Conservation (phyloP, 495 filamentous ascomycete species). For the Aspergillus mulundensis region DNA sequence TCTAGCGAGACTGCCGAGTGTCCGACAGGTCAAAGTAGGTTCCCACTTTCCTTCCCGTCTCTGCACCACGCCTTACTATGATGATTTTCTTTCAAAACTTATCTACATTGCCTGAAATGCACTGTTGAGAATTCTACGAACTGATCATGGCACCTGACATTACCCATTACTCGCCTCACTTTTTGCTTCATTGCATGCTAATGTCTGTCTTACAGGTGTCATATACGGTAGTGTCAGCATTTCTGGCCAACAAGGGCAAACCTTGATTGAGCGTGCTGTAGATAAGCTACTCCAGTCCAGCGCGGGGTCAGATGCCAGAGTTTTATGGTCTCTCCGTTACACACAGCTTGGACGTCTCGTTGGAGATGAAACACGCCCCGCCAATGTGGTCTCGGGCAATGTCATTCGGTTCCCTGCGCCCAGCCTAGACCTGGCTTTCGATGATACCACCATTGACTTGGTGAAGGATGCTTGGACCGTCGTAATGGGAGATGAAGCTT, state of each 20-base stretch:
- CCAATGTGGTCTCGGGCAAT: slow-evolving; percentile 25
- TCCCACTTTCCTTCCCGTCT: slow-evolving; percentile 9
- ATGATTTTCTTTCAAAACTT: slow-evolving; percentile 77
- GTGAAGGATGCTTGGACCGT: slow-evolving; percentile 62
- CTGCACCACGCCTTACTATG: slow-evolving; percentile 49
- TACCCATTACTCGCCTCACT: slow-evolving; percentile 10
- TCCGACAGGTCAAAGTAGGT: slow-evolving; percentile 82
- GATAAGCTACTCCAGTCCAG: slow-evolving; percentile 45
- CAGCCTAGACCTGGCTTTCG: slow-evolving; percentile 60
- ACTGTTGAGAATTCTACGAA: slow-evolving; percentile 76
- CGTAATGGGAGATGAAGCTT: slow-evolving; percentile 49
- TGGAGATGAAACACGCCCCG: slow-evolving; percentile 13
- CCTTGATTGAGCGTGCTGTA: slow-evolving; percentile 52
- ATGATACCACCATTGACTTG: slow-evolving; percentile 58
- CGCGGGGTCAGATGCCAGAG: slow-evolving; percentile 28
- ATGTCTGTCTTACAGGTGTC: slow-evolving; percentile 54
- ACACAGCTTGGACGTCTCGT: slow-evolving; percentile 40
- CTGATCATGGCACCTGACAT: slow-evolving; percentile 58
- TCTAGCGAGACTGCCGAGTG: slow-evolving; percentile 88
- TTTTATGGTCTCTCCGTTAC: slow-evolving; percentile 63
- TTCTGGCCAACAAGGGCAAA: slow-evolving; percentile 32
- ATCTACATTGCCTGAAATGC: slow-evolving; percentile 98
- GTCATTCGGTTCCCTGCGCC: slow-evolving; percentile 47
- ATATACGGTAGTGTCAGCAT: slow-evolving; percentile 57
- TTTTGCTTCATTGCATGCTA: slow-evolving; percentile 36